Evolutionary conservation across 1,284 basidiomycete genomes (phyloP).

Genomic region (Heterobasidion occidentale): DNA sequence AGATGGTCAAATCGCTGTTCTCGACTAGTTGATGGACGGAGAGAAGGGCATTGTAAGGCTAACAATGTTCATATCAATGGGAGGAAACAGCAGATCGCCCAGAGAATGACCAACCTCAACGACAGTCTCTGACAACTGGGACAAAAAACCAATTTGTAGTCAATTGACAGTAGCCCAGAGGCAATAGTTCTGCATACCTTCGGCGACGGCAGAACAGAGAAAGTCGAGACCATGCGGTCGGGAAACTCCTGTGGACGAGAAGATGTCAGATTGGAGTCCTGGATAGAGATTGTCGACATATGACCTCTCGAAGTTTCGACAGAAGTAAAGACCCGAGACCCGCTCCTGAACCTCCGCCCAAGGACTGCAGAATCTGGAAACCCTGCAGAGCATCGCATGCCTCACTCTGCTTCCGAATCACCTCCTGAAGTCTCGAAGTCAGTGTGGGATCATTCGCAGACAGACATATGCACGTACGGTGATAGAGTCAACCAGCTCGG

Average conservation of each 20-base stretch:
- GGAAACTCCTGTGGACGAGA: constrained; percentile 65
- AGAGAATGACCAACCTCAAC: constrained; percentile 56
- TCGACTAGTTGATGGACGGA: constrained; percentile 91
- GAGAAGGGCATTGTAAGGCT: constrained; percentile 88
- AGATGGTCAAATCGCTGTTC: constrained; percentile 84
- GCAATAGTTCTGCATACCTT: constrained; percentile 40
- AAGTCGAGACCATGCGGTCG: constrained; percentile 91
- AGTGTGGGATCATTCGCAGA: neutral
- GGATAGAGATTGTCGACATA: constrained; percentile 4
- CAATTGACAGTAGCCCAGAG: too few species aligned
- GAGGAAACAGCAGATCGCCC: neutral
- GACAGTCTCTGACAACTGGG: constrained; percentile 86
- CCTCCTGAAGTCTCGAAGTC: constrained; percentile 36
- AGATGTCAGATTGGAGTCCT: constrained; percentile 13
- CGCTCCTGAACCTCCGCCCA: constrained; percentile 91
- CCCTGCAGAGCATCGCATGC: constrained; percentile 86
- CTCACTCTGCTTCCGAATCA: constrained; percentile 71
- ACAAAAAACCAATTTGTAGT: neutral
- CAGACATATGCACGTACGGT: constrained; percentile 34
- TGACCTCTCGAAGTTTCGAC: constrained; percentile 76
- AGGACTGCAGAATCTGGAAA: constrained; percentile 88
- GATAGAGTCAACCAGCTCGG: constrained; percentile 86
- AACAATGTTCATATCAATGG: neutral
- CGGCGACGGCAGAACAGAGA: constrained; percentile 87
- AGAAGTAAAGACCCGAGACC: constrained; percentile 80